phyloP scores from a whole-genome alignment of 345 rosid species.

The Hibiscus trionum region DNA sequence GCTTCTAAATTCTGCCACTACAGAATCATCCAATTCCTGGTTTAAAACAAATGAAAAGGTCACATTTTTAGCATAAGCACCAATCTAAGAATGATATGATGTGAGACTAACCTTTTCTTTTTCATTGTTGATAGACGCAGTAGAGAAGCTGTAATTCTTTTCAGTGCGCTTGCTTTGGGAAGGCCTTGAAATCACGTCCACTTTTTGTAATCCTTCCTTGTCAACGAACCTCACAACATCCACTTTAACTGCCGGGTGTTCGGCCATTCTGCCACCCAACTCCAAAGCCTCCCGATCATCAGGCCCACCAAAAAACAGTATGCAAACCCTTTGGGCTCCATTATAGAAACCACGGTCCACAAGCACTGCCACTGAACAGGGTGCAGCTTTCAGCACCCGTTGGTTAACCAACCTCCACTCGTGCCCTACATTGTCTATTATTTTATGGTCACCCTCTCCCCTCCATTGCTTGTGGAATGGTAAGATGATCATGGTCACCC shows the following conservation, averaged over 20 bases:
- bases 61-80: background rate
- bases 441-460: constrained; percentile 25
- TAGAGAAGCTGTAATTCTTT: constrained; percentile 45
- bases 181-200: constrained; percentile 29
- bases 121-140: constrained; percentile 36
- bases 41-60: background rate
- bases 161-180: constrained; percentile 33
- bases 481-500: constrained; percentile 52
- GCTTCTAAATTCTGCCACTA: constrained; percentile 35
- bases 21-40: constrained; percentile 55
- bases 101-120: constrained; percentile 34
- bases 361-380: constrained; percentile 71
- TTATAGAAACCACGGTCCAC: constrained; percentile 74
- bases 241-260: constrained; percentile 56
- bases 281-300: constrained; percentile 78
- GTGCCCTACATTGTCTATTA: constrained; percentile 53
- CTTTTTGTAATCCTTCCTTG: constrained; percentile 23
- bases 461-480: constrained; percentile 75
- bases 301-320: constrained; percentile 69
- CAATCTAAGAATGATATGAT: background rate
- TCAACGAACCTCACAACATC: constrained; percentile 41
- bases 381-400: constrained; percentile 59
- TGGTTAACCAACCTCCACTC: constrained; percentile 75
- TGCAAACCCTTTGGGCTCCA: constrained; percentile 43
- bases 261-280: constrained; percentile 67